A percentile compares a stretch with the other conserved stretches of the same genome.
These are phyloP conservation scores for Suillus plorans DNA, from an alignment of 768 basidiomycete genomes.

Conservation along the genomic window DNA sequence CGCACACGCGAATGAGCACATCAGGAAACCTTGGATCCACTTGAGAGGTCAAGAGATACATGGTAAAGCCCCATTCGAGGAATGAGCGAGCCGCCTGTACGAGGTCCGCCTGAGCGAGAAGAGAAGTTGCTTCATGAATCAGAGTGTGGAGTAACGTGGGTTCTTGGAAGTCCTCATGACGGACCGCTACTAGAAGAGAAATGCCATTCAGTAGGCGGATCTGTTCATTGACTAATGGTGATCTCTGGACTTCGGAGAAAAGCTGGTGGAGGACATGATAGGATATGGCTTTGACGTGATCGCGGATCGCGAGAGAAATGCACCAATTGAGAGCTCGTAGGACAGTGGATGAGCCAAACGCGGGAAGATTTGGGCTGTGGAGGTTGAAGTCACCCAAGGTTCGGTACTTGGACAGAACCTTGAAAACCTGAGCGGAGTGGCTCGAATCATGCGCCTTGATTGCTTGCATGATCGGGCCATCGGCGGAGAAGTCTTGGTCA, in stretches of 20 bases:
- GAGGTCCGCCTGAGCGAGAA: conserved; percentile 70
- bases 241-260: conserved; percentile 61
- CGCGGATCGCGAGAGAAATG: conserved; percentile 36
- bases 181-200: conserved; percentile 70
- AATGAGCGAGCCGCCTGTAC: conserved; percentile 70
- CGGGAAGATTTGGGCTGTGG: conserved; percentile 69
- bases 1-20: conserved; percentile 67
- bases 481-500: conserved; percentile 61
- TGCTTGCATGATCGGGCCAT: conserved; percentile 48
- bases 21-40: conserved; percentile 59
- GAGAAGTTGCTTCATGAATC: conserved; percentile 60
- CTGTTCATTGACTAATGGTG: conserved; percentile 83
- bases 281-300: conserved; percentile 54
- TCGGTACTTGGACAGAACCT: conserved; percentile 53
- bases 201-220: conserved; percentile 70
- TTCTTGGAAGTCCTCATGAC: conserved; percentile 54
- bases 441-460: conserved; percentile 39
- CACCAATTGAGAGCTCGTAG: conserved; percentile 65
- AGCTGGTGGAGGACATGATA: conserved; percentile 80
- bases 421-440: conserved; percentile 46
- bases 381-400: conserved; percentile 43
- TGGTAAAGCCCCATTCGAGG: conserved; percentile 70
- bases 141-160: conserved; percentile 64
- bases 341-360: conserved; percentile 48
- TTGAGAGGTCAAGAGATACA: conserved; percentile 41